phyloP scores from a whole-genome alignment of 345 rosid species.

The Bruguiera parviflora region DNA sequence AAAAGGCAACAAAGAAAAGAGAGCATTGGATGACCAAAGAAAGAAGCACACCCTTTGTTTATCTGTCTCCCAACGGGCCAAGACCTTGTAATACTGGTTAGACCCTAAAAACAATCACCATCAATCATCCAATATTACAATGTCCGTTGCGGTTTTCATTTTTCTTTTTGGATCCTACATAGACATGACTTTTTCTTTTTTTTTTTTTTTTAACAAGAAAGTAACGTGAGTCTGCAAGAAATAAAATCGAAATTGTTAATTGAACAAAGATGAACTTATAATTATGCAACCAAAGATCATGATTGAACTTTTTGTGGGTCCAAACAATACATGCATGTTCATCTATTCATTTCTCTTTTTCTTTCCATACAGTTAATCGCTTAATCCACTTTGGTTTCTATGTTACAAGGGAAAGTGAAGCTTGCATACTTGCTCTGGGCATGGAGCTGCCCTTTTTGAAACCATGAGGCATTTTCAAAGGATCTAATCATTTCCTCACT shows the following conservation, averaged over 20 bases:
- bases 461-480: background rate
- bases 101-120: slow-evolving; percentile 17
- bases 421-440: too few species aligned
- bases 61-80: slow-evolving; percentile 30
- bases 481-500: slow-evolving; percentile 21
- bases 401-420: too few species aligned
- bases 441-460: background rate
- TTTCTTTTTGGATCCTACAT: background rate
- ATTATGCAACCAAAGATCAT: too few species aligned
- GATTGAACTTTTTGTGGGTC: too few species aligned
- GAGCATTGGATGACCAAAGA: slow-evolving; percentile 2
- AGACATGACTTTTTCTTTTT: too few species aligned
- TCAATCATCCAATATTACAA: background rate
- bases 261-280: too few species aligned
- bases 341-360: background rate
- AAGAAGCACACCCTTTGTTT: slow-evolving; percentile 24
- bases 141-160: background rate
- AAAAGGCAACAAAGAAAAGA: slow-evolving; percentile 11
- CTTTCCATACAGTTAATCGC: too few species aligned
- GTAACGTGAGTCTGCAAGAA: too few species aligned
- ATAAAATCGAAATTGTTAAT: too few species aligned
- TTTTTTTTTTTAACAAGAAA: too few species aligned
- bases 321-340: too few species aligned
- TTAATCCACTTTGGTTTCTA: slow-evolving; percentile 2
- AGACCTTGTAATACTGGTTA: slow-evolving; percentile 29